Evolutionary conservation across 306 rosid species (phyloP).

Genomic region (Boehmeria nivea): DNA sequence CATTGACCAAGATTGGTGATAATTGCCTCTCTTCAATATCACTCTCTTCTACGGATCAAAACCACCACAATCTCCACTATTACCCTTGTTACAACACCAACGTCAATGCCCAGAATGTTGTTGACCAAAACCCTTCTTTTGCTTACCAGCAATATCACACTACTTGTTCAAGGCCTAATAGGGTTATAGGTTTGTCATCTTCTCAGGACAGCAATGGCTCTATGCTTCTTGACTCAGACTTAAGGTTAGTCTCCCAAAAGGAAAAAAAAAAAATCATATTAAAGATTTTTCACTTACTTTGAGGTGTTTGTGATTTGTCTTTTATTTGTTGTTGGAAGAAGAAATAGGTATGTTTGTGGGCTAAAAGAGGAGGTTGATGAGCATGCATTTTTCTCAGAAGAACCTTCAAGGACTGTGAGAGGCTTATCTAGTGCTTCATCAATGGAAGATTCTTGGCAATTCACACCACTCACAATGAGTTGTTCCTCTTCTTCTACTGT

Average conservation of each 20-base stretch:
- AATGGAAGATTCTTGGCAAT: constrained; percentile 69
- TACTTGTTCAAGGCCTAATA: constrained; percentile 42
- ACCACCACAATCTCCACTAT: constrained; percentile 16
- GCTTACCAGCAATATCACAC: constrained; percentile 27
- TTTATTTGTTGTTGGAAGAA: constrained; percentile 22
- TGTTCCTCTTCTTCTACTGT: constrained; percentile 57
- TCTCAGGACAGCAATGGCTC: constrained; percentile 52
- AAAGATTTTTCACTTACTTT: not conserved
- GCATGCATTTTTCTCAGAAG: constrained; percentile 85
- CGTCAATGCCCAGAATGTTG: not conserved
- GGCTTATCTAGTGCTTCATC: constrained; percentile 77
- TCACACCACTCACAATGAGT: constrained; percentile 80
- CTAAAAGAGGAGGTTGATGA: constrained; percentile 74
- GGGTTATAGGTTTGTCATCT: too few relatives aligned
- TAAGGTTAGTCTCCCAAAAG: constrained; percentile 44
- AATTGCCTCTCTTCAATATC: too few relatives aligned
- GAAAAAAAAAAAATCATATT: not conserved
- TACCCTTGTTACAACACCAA: constrained; percentile 14
- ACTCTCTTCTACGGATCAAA: too few relatives aligned
- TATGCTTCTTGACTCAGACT: constrained; percentile 55
- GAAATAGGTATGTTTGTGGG: constrained; percentile 59
- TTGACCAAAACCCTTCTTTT: not conserved
- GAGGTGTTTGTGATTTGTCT: constrained; percentile 1
- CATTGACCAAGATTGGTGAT: constrained; percentile 35
- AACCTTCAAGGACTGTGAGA: constrained; percentile 69